Base-by-base conservation (phyloP, 257 asterid species). In the Nicotiana attenuata region DNA sequence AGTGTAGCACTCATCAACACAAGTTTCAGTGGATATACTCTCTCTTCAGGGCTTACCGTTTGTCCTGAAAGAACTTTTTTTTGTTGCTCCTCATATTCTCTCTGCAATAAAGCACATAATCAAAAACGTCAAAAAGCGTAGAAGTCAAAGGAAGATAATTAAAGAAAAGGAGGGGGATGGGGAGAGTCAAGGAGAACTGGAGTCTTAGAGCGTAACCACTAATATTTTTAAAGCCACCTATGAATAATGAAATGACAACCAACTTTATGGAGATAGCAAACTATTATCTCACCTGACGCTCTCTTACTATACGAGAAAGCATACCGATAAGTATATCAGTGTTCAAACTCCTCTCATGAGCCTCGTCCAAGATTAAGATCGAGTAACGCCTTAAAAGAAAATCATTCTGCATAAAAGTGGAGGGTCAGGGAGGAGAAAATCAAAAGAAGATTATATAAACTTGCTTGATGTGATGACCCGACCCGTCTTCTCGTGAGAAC, bases 311-410 rank as follows among this genome's bases (percentile, higher is more conserved):
- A 88, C 97, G 99, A 41, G 99, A 96, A 88, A 96, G 99, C 99
- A 96, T 94, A 84, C 98, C 98, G n/a, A 94, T 87, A 82, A 96
- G 99, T 85, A 96, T 92, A 87, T 96, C 99, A 14, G 99, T 96
- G 88, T 96, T 94, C 89, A 96, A 88, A 89, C 99, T 96, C 87
- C 99, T 92, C 89, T 96, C 98, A 20, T 96, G 98, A 81, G 97
- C 99, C 91, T 94, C 99, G 85, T 96, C 99, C 96, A 94, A 87
- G 78, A 96, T 96, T 81, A 96, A 73, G 82, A 93, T 86, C 0
- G 99, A 94, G 90, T 96, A 96, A 83, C 93, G 95, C 83, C 87
- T 94, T 85, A 96, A 86, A 66, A 92, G 83, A 86, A 96, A 96
- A 87, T 96, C 99, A 82, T 85, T 89, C 99, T 94, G 85, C 86